A percentile compares a stretch with the other conserved stretches of the same genome.
These are phyloP conservation scores for Phytophthora capsici DNA, from an alignment of 352 stramenopile species.

Conservation along the genomic window DNA sequence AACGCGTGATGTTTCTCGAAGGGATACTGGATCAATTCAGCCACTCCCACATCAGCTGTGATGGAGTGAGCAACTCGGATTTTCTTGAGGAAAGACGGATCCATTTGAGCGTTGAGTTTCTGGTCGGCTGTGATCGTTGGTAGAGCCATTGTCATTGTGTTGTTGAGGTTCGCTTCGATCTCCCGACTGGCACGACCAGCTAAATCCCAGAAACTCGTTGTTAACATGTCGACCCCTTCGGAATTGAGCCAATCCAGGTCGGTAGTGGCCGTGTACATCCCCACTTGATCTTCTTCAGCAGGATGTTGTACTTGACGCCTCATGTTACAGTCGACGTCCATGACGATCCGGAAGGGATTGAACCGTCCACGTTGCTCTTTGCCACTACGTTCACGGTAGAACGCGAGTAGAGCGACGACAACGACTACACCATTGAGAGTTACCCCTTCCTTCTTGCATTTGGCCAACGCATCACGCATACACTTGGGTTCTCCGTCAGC, in stretches of 20 bases:
- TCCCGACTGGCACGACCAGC: conserved; percentile 34
- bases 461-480: conserved; percentile 34
- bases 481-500: conserved; percentile 41
- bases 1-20: conserved; percentile 34
- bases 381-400: conserved; percentile 33
- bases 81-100: conserved; percentile 33
- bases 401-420: conserved; percentile 37
- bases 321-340: conserved; percentile 57
- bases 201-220: conserved; percentile 54
- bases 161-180: conserved; percentile 34
- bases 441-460: conserved; percentile 49
- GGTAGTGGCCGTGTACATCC: conserved; percentile 40
- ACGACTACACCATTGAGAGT: conserved; percentile 45
- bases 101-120: conserved; percentile 34
- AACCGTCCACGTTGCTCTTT: conserved; percentile 35
- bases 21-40: conserved; percentile 38
- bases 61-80: conserved; percentile 36
- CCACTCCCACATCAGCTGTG: conserved; percentile 31
- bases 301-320: conserved; percentile 42
- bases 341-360: conserved; percentile 48
- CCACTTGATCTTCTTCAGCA: conserved; percentile 39
- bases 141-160: conserved; percentile 34
- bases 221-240: conserved; percentile 50
- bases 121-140: conserved; percentile 40
- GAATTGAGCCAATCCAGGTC: conserved; percentile 35